Evolutionary conservation across 2,329 filamentous ascomycete species (phyloP).

Genomic region (Daldinia sp.): DNA sequence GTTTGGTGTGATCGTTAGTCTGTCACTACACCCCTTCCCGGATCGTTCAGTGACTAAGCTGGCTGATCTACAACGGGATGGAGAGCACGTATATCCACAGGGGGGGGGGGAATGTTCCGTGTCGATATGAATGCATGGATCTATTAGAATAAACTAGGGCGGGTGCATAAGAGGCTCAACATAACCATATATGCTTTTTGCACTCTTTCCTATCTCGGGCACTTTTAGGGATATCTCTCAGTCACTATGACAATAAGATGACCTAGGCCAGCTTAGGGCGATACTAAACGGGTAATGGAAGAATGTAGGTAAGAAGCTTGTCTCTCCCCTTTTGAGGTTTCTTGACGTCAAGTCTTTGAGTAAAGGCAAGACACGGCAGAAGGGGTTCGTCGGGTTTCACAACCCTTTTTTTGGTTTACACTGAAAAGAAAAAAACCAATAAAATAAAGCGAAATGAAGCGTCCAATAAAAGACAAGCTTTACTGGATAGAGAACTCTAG

Average conservation of each 20-base stretch:
- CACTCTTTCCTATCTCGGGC: slow-evolving; percentile 6
- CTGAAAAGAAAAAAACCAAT: too few relatives aligned
- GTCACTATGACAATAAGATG: slow-evolving; percentile 24
- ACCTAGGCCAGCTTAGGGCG: background rate
- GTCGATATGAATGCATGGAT: slow-evolving; percentile 2
- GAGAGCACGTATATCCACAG: background rate
- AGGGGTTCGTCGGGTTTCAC: slow-evolving; percentile 26
- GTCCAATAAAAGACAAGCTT: slow-evolving; percentile 7
- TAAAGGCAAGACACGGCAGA: slow-evolving; percentile 28
- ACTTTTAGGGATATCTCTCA: slow-evolving; percentile 2
- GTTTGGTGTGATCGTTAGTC: slow-evolving; percentile 3
- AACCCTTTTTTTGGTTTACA: too few relatives aligned
- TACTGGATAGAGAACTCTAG: slow-evolving; percentile 2
- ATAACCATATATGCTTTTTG: slow-evolving; percentile 4
- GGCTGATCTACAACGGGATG: slow-evolving; percentile 14
- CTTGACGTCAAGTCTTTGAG: slow-evolving; percentile 30
- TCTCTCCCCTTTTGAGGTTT: slow-evolving; percentile 23
- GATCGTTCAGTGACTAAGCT: slow-evolving; percentile 3
- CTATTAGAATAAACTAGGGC: background rate
- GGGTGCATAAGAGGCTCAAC: slow-evolving; percentile 12
- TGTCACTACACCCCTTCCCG: background rate
- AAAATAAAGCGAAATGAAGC: background rate
- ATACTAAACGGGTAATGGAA: slow-evolving; percentile 22
- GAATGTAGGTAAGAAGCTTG: slow-evolving; percentile 20
- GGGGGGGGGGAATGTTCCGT: background rate